These are phyloP conservation scores for Talaromyces amestolkiae DNA, from an alignment of 2,329 filamentous ascomycete genomes.

Conservation along the genomic window DNA sequence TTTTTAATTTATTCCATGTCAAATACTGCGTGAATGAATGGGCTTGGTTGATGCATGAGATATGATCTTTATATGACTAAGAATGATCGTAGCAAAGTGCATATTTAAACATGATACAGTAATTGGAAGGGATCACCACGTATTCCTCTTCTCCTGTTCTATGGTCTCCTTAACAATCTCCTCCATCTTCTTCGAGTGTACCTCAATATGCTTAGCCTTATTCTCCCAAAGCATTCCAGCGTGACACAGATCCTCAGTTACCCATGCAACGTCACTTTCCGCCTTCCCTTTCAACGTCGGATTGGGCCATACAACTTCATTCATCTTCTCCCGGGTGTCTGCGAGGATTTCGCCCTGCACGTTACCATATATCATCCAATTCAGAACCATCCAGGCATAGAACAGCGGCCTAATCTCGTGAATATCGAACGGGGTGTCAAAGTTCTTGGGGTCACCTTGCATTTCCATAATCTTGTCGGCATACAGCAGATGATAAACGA, in stretches of 20 bases:
- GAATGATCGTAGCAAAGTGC: not conserved
- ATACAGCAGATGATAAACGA: constrained; percentile 23
- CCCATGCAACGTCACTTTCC: not conserved
- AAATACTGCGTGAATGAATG: constrained; percentile 20
- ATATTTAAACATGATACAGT: not conserved
- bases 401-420: not conserved
- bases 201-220: not conserved
- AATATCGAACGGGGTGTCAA: not conserved
- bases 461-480: not conserved
- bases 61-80: not conserved
- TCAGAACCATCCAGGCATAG: constrained; percentile 1
- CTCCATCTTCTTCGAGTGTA: constrained; percentile 1
- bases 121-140: not conserved
- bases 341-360: constrained; percentile 28
- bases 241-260: not conserved
- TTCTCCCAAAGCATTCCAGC: not conserved
- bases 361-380: not conserved
- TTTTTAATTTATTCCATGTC: constrained; percentile 18
- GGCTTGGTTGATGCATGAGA: constrained; percentile 18
- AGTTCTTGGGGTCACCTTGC: not conserved
- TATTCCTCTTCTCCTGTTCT: not conserved
- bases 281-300: constrained; percentile 18
- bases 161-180: not conserved
- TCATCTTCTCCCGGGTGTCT: not conserved
- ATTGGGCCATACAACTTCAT: constrained; percentile 9